phyloP scores from a whole-genome alignment of 352 stramenopile species.

The Thraustochytrium striatum region DNA sequence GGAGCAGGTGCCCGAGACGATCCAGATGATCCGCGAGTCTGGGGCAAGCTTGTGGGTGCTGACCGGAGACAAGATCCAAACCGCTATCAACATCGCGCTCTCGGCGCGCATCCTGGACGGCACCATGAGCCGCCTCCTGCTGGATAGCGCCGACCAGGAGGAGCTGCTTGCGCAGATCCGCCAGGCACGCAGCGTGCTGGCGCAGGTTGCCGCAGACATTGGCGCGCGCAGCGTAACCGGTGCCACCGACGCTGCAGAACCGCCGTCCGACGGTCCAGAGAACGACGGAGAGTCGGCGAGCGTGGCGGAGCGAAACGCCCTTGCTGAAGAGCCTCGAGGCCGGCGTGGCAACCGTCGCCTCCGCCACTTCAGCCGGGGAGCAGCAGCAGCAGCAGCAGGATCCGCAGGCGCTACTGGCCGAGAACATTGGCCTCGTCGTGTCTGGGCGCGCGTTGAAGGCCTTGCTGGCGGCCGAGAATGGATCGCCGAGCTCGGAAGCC shows the following conservation, averaged over 20 bases:
- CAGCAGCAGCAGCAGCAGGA: neutral
- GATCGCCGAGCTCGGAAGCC: neutral
- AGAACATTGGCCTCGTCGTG: neutral
- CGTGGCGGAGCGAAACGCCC: too few species aligned
- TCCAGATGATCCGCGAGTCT: neutral
- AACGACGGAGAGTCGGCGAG: too few species aligned
- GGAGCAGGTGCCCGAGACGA: neutral
- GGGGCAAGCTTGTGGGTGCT: slow-evolving; percentile 81
- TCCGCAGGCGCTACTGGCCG: neutral
- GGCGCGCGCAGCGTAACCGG: too few species aligned
- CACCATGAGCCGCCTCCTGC: too few species aligned
- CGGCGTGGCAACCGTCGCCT: neutral
- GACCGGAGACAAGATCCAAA: slow-evolving; percentile 85
- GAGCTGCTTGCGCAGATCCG: too few species aligned
- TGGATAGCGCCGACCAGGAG: neutral
- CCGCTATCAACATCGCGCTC: slow-evolving; percentile 86
- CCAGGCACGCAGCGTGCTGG: slow-evolving; percentile 86
- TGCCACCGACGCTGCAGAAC: too few species aligned
- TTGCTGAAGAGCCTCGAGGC: too few species aligned
- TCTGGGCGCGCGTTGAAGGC: neutral
- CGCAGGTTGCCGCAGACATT: slow-evolving; percentile 54
- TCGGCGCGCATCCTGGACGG: slow-evolving; percentile 54
- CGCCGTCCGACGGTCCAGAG: too few species aligned
- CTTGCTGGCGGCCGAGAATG: neutral
- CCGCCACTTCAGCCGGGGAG: neutral